phyloP scores from a whole-genome alignment of 176 grass and related monocot species.

The Hordeum vulgare region DNA sequence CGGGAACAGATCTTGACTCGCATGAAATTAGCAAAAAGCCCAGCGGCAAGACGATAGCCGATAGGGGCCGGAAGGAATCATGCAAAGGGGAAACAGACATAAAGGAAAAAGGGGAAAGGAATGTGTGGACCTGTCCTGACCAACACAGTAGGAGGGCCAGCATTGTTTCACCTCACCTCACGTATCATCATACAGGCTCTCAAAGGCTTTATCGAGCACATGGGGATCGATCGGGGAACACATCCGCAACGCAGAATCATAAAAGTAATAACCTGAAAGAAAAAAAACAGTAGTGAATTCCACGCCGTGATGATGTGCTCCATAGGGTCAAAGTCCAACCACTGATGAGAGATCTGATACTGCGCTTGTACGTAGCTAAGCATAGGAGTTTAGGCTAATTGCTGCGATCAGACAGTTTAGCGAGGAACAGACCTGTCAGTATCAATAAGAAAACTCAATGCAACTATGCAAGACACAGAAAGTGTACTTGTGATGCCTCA shows the following conservation, averaged over 20 bases:
- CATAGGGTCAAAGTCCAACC: not conserved
- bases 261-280: not conserved
- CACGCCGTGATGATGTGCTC: slow-evolving; percentile 24
- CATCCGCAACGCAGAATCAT: slow-evolving; percentile 1
- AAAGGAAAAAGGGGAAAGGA: slow-evolving; percentile 44
- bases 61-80: slow-evolving; percentile 28
- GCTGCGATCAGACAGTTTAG: not conserved
- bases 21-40: not conserved
- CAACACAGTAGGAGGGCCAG: slow-evolving; percentile 4
- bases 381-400: not conserved
- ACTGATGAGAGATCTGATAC: not conserved
- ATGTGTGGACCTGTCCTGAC: slow-evolving; percentile 32
- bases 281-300: slow-evolving; percentile 21
- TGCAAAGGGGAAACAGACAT: slow-evolving; percentile 40
- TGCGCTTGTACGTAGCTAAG: not conserved
- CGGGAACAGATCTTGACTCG: not conserved
- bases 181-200: slow-evolving; percentile 32
- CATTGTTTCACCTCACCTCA: not conserved
- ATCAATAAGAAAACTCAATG: not conserved
- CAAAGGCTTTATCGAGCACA: slow-evolving; percentile 26
- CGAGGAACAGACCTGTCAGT: not conserved
- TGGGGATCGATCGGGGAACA: slow-evolving; percentile 28
- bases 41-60: slow-evolving; percentile 24
- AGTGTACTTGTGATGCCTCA: not conserved
- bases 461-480: not conserved